These are phyloP conservation scores for Adansonia gregorii DNA, from an alignment of 441 rosid species.

Conservation along the genomic window DNA sequence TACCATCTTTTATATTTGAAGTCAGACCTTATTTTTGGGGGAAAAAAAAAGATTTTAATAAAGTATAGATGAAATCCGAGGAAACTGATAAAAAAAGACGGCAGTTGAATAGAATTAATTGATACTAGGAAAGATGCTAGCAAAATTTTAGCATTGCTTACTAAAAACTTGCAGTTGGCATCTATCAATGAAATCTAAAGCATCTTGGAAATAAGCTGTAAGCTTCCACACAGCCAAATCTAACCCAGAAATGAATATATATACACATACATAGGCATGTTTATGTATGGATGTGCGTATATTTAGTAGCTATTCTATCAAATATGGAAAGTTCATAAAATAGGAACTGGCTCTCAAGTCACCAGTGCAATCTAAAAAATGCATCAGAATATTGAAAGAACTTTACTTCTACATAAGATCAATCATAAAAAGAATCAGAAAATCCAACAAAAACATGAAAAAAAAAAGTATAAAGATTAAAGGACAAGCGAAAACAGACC, in stretches of 20 bases:
- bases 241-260: neutral
- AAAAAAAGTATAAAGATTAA: neutral
- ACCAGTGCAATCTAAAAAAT: neutral
- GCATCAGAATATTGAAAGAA: neutral
- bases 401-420: neutral
- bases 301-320: neutral
- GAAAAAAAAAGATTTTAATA: neutral
- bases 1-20: slow-evolving; percentile 24
- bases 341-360: neutral
- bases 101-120: too few species aligned
- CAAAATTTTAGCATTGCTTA: neutral
- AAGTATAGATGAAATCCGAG: neutral
- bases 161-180: neutral
- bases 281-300: too few species aligned
- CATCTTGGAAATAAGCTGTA: neutral
- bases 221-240: neutral
- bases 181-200: neutral
- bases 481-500: neutral
- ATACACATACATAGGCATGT: neutral
- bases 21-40: slow-evolving; percentile 10
- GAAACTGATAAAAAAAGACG: neutral
- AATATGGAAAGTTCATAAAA: neutral
- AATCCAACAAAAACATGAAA: neutral
- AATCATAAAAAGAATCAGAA: neutral
- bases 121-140: too few species aligned